Percentiles rank a stretch among this genome's conserved stretches.
These are phyloP conservation scores for Plasmodium blacklocki DNA, from an alignment of 169 alveolate genomes.

Conservation along the genomic window DNA sequence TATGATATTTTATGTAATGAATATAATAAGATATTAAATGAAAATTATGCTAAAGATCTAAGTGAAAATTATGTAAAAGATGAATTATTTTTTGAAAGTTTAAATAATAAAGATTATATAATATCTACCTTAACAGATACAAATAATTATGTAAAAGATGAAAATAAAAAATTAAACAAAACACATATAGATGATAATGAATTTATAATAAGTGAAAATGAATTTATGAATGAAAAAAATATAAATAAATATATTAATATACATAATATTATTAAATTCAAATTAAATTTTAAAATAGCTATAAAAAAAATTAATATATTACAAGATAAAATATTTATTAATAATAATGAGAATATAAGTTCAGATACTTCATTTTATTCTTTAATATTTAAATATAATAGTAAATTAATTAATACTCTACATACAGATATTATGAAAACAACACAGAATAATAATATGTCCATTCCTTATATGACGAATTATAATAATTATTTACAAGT, in stretches of 20 bases:
- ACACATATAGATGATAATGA: constrained; percentile 3
- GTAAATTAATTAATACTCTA: constrained; percentile 13
- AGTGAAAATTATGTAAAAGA: constrained; percentile 37
- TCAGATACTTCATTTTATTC: constrained; percentile 26
- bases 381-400: constrained; percentile 18
- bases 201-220: constrained; percentile 22
- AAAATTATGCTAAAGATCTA: constrained; percentile 15
- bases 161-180: constrained; percentile 7
- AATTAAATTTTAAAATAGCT: constrained; percentile 53
- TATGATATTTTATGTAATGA: constrained; percentile 30
- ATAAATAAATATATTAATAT: constrained; percentile 16
- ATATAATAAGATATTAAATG: constrained; percentile 29
- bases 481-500: neutral
- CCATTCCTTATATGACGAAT: neutral
- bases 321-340: neutral
- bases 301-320: constrained; percentile 26
- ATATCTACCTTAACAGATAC: neutral
- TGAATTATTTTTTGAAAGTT: constrained; percentile 17
- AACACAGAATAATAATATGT: neutral
- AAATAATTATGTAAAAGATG: neutral
- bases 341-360: too few species aligned
- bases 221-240: constrained; percentile 23
- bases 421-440: constrained; percentile 4
- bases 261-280: constrained; percentile 41
- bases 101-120: neutral